A percentile compares a stretch with the other conserved stretches of the same genome.
Conservation (phyloP, 371 early-diverging fungal genomes). For the Entomophthora muscae region DNA sequence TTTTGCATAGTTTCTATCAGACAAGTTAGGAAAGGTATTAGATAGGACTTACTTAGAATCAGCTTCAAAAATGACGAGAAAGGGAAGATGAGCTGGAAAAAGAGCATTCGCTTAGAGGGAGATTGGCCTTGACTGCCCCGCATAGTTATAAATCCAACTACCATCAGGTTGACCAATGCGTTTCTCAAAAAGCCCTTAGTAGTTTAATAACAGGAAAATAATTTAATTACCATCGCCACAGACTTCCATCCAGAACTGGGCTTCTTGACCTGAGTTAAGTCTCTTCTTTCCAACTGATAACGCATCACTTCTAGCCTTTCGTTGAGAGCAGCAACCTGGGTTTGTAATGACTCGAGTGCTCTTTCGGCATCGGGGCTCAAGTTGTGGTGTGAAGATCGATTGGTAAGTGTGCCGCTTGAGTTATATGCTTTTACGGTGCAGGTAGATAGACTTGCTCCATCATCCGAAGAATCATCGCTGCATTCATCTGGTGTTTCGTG, state of each 20-base stretch:
- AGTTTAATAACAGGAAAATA: neutral
- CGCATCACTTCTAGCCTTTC: conserved; percentile 21
- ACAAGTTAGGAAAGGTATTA: too few species aligned
- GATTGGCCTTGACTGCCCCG: neutral
- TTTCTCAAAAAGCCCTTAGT: neutral
- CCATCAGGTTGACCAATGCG: neutral
- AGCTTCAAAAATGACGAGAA: neutral
- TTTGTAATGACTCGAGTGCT: conserved; percentile 25
- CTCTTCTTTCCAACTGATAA: neutral
- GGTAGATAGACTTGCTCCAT: conserved; percentile 4
- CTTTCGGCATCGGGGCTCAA: conserved; percentile 15
- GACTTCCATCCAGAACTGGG: neutral
- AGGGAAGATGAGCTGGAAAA: neutral
- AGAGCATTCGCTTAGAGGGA: neutral
- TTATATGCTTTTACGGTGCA: neutral
- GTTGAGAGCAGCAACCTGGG: conserved; percentile 24
- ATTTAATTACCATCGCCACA: neutral
- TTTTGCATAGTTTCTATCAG: too few species aligned
- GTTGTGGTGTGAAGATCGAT: conserved; percentile 19
- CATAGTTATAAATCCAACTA: neutral
- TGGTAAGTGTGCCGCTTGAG: conserved; percentile 3
- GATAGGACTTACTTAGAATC: neutral
- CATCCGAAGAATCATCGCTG: neutral
- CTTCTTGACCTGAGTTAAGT: neutral
- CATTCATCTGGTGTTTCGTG: neutral